phyloP scores from a whole-genome alignment of 169 alveolate species.

The Eimeria tenella region DNA sequence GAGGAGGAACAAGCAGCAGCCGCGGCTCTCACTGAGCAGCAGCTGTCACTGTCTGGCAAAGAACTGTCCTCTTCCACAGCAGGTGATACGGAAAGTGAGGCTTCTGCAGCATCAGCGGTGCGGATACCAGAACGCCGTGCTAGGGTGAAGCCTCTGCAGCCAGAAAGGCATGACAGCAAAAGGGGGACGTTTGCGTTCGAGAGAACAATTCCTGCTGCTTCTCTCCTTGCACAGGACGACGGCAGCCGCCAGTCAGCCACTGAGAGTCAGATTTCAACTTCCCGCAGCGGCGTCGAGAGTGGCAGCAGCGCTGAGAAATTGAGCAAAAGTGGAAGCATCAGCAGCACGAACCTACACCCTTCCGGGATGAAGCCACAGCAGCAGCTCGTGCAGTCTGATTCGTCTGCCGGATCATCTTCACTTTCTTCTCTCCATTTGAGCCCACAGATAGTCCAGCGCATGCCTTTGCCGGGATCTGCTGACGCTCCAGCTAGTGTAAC shows the following conservation, averaged over 20 bases:
- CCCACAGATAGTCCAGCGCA: background rate
- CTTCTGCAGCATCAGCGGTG: background rate
- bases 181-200: too few relatives aligned
- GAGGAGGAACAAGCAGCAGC: background rate
- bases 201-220: background rate
- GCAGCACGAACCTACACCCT: background rate
- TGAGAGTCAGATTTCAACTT: background rate
- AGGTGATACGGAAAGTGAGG: background rate
- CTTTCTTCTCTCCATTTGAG: background rate
- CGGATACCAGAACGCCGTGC: too few relatives aligned
- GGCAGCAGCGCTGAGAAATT: background rate
- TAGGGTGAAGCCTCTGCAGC: too few relatives aligned
- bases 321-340: slow-evolving; percentile 10
- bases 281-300: slow-evolving; percentile 10
- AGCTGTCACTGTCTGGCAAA: background rate
- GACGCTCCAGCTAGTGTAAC: background rate
- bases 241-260: background rate
- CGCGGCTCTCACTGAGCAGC: background rate
- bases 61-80: background rate
- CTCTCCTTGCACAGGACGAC: background rate
- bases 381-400: background rate
- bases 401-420: background rate
- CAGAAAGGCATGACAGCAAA: too few relatives aligned
- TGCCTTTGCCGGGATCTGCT: background rate
- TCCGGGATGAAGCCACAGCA: background rate